Conservation (phyloP, 805 yeast species). For the Wickerhamomyces bovis region DNA sequence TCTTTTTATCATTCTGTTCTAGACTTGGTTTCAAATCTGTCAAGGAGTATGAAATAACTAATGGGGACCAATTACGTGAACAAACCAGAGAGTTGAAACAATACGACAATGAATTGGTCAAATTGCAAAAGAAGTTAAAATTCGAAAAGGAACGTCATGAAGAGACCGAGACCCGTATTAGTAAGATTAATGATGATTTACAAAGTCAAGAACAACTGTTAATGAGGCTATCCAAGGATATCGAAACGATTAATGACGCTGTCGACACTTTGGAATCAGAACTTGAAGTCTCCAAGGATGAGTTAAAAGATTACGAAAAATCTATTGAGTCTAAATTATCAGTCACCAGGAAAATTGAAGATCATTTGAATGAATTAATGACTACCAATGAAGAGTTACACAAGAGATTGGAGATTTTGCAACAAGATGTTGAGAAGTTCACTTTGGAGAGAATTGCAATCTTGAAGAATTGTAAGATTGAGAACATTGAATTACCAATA, state of each 20-base stretch:
- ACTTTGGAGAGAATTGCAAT: slow-evolving; percentile 52
- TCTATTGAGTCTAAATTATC: slow-evolving; percentile 27
- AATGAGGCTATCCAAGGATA: slow-evolving; percentile 27
- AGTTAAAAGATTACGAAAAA: slow-evolving; percentile 29
- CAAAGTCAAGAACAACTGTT: slow-evolving; percentile 31
- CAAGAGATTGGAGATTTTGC: slow-evolving; percentile 34
- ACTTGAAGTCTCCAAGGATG: slow-evolving; percentile 31
- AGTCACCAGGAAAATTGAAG: slow-evolving; percentile 41
- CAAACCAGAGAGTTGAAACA: slow-evolving; percentile 58
- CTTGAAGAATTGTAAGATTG: slow-evolving; percentile 69
- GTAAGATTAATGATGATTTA: slow-evolving; percentile 36
- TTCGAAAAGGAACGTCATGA: slow-evolving; percentile 58
- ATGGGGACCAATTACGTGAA: slow-evolving; percentile 51
- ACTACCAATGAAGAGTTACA: slow-evolving; percentile 22
- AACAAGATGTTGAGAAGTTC: slow-evolving; percentile 48
- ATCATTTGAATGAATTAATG: slow-evolving; percentile 33
- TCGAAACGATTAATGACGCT: slow-evolving; percentile 25
- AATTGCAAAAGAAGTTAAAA: slow-evolving; percentile 51
- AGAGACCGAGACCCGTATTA: slow-evolving; percentile 44
- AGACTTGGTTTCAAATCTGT: slow-evolving; percentile 49
- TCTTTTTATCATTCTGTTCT: slow-evolving; percentile 51
- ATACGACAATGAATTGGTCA: slow-evolving; percentile 53
- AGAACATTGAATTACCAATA: slow-evolving; percentile 55
- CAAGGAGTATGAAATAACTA: slow-evolving; percentile 63
- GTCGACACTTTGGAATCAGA: slow-evolving; percentile 37